Evolutionary conservation across 2,329 filamentous ascomycete species (phyloP).

Genomic region (Sarocladium strictum): DNA sequence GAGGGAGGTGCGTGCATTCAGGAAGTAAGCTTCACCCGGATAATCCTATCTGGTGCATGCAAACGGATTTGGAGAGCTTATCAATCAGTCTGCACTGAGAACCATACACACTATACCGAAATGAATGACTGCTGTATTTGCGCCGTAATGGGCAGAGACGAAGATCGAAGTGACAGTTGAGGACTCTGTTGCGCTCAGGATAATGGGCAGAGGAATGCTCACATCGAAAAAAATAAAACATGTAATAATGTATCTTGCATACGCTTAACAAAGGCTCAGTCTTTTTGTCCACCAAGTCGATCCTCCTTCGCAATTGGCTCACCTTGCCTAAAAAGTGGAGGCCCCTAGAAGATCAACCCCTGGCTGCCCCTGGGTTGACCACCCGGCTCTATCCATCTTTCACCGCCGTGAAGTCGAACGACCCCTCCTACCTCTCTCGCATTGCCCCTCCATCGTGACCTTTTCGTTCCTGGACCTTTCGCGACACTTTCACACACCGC

Average conservation of each 20-base stretch:
- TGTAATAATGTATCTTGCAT: not conserved
- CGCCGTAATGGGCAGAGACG: too few relatives aligned
- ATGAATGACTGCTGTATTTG: too few relatives aligned
- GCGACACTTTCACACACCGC: not conserved
- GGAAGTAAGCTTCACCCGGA: slow-evolving; percentile 45
- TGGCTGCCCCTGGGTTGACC: not conserved
- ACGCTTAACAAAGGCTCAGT: not conserved
- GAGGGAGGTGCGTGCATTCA: slow-evolving; percentile 53
- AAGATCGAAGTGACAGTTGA: too few relatives aligned
- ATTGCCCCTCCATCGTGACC: not conserved
- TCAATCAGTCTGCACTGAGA: too few relatives aligned
- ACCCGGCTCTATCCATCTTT: not conserved
- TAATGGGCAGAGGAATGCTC: too few relatives aligned
- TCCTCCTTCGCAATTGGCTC: not conserved
- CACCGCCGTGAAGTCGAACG: not conserved
- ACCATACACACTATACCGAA: too few relatives aligned
- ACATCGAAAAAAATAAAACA: not conserved
- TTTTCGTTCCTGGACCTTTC: not conserved
- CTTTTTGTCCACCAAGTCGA: not conserved
- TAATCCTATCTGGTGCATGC: too few relatives aligned
- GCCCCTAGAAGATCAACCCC: not conserved
- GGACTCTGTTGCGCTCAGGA: too few relatives aligned
- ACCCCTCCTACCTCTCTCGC: not conserved
- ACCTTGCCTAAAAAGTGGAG: not conserved
- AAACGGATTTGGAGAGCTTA: too few relatives aligned